A percentile compares a stretch with the other conserved stretches of the same genome.
Conservation (phyloP, 345 rosid genomes). For the Pistacia vera region DNA sequence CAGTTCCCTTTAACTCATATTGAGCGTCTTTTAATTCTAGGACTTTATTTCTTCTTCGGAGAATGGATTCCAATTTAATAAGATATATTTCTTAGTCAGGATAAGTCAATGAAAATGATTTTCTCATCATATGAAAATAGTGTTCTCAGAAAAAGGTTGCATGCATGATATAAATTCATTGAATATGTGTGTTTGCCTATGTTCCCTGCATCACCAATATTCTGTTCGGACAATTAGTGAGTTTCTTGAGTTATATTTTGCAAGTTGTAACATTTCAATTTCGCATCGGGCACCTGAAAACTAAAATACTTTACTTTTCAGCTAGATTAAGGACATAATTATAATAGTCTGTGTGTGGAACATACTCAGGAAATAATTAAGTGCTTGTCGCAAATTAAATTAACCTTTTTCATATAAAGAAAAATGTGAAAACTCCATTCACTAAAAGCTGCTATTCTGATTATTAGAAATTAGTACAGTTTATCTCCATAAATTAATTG, state of each 20-base stretch:
- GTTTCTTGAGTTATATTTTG: not conserved
- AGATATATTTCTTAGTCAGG: constrained; percentile 6
- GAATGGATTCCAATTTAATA: not conserved
- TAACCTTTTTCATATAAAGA: not conserved
- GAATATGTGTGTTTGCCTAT: not conserved
- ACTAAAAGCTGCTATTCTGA: not conserved
- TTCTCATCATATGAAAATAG: not conserved
- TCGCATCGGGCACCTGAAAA: not conserved
- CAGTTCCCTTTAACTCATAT: constrained; percentile 2
- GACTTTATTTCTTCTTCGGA: not conserved
- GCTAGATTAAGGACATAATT: constrained; percentile 5
- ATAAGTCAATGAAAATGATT: not conserved
- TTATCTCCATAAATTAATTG: not conserved
- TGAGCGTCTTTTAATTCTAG: constrained; percentile 14
- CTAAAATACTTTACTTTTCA: not conserved
- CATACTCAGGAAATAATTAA: not conserved
- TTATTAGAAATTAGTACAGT: not conserved
- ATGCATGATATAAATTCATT: not conserved
- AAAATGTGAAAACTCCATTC: not conserved
- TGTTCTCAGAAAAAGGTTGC: not conserved
- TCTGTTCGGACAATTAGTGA: not conserved
- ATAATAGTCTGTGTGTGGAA: not conserved
- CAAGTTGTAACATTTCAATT: not conserved
- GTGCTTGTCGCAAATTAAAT: not conserved
- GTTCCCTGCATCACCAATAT: not conserved